Base-by-base conservation (phyloP, 306 rosid genomes). In the Prunus kanzakura region DNA sequence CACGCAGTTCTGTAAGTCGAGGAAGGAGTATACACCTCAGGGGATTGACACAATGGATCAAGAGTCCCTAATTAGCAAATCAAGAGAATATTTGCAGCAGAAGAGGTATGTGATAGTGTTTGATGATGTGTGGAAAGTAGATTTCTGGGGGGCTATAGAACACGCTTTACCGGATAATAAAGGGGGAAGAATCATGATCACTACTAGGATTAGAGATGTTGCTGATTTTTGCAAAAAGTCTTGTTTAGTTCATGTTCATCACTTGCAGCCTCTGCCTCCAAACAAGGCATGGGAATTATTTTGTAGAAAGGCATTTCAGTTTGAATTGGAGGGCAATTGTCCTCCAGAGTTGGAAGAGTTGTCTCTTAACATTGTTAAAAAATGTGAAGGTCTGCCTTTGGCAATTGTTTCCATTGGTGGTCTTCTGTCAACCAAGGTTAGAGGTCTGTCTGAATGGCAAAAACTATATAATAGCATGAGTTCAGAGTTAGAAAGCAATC, bases 121-220 rank as follows among this genome's bases (percentile, higher is more conserved):
- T 58, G 79, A 80, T 49, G 71, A 80, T 74, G 75, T 80, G 19
- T 80, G 78, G 79, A 22, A 67, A 2, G 20, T n/a, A 6, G 32
- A 58, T 29, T 80, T 80, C 7, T 74, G 71, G 79, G 56, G 35
- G 9, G 30, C 3, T 4, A 30, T 73, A 7, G 70, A 67, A 32
- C 46, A 30, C 29, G 79, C 75, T 74, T 68, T 67, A 49, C 63
- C 63, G 1, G 60, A 60, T 32, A 3, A 54, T 15, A 23, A 4
- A 6, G 65, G 51, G 0, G 51, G 67, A 3, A 51, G 80, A 55
- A 41, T 80, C 38, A 22, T 80, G 6, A 80, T 80, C 71, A 68
- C 76, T 7, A 61, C 76, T 1, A 1, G 75, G 32, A 57, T 0
- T 29, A 1, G 32, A 32, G 3, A 49, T 23, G 67, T 52, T 13